Evolutionary conservation across 2,329 filamentous ascomycete genomes (phyloP), one percentile per base, ranked within the genome.

Genomic region (Paracoccidioides lutzii): DNA sequence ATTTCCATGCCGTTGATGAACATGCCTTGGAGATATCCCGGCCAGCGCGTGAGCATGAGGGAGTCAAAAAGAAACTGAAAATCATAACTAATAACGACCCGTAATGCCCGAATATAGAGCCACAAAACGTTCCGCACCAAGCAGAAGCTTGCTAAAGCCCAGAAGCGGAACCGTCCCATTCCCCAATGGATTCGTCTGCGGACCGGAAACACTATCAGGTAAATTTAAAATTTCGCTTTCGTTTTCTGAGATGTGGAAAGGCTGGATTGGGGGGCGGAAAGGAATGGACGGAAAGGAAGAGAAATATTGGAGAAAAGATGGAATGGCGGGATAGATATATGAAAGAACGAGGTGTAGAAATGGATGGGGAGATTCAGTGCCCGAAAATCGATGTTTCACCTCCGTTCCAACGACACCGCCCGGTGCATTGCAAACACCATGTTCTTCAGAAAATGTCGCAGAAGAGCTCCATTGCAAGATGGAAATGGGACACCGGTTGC

Each of bases 111-210:
- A 49, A 49, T 59, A 74, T 76, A 97, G 91, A 91, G 87, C 86
- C 90, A 98, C 82, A 98, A 98, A 87, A 88, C 90, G 76, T 98
- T 98, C 90, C 88, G 90, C 77, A 96, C 90, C 80, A 98, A 98
- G 90, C 87, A 94, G 80, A 98, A 98, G 93, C 90, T 98, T 81
- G 93, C 93, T 75, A 96, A 91, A 84, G 93, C 93, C 76, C 91
- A 97, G 84, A 97, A 95, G 85, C 91, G 97, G 83, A 98, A 98
- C 87, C 87, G 93, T 76, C 93, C 93, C 70, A 96, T 98, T 76
- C 93, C 93, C 66, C 93, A 98, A 83, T 98, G 93, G 93, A 97
- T 98, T 76, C 87, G 93, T 76, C 85, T 98, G 73, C 87, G 91
- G 77, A 97, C 93, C 71, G 87, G 85, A 78, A 98, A 98, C 85